A percentile compares a stretch with the other conserved stretches of the same genome.
phyloP scores from a whole-genome alignment of 1,139 yeast species.

The Pichia sp. region DNA sequence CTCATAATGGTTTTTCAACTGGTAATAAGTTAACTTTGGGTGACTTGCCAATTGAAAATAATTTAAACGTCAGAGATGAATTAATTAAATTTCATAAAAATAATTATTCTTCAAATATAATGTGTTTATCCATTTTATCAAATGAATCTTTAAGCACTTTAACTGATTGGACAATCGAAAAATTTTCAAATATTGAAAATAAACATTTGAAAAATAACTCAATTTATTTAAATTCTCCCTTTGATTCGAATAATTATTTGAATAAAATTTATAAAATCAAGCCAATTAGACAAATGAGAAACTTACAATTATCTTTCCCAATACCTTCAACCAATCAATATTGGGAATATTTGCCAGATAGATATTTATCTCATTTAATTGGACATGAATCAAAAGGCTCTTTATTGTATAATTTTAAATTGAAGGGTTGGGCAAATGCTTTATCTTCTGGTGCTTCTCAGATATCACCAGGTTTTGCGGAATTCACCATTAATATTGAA shows the following conservation, averaged over 20 bases:
- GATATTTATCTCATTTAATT: constrained; percentile 68
- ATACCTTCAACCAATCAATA: constrained; percentile 61
- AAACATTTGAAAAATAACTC: constrained; percentile 43
- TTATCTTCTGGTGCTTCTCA: constrained; percentile 69
- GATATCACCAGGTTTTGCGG: constrained; percentile 62
- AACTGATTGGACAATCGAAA: constrained; percentile 62
- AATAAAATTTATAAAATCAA: constrained; percentile 53
- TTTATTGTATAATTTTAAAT: constrained; percentile 59
- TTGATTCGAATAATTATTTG: constrained; percentile 38
- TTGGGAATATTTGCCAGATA: constrained; percentile 66
- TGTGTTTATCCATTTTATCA: constrained; percentile 83
- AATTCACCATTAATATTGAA: constrained; percentile 63
- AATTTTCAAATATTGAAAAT: constrained; percentile 60
- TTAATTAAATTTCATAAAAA: constrained; percentile 54
- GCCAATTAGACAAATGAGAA: constrained; percentile 76
- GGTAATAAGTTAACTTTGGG: constrained; percentile 63
- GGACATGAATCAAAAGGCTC: constrained; percentile 95
- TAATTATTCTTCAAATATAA: constrained; percentile 68
- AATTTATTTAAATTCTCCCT: constrained; percentile 39
- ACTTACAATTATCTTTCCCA: constrained; percentile 59
- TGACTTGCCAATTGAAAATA: constrained; percentile 43
- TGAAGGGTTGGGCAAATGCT: constrained; percentile 71
- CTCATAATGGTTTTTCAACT: constrained; percentile 69
- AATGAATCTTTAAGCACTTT: constrained; percentile 70
- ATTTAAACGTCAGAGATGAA: constrained; percentile 58